phyloP scores from a whole-genome alignment of 805 yeast genomes.

The Brettanomyces sp. region DNA sequence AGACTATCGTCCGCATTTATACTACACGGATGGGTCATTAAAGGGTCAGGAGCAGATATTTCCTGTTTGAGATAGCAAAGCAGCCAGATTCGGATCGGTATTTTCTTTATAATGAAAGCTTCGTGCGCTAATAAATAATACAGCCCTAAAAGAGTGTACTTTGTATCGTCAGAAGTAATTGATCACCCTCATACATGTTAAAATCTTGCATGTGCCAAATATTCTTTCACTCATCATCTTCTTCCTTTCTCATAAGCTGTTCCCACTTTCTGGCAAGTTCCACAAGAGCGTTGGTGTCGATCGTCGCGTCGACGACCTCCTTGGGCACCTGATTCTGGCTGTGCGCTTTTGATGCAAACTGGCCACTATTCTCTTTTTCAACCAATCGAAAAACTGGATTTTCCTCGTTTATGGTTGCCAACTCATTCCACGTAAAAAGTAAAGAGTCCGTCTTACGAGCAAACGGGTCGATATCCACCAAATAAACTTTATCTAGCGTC shows the following conservation, averaged over 20 bases:
- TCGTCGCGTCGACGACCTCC: slow-evolving; percentile 79
- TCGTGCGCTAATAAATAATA: too few species aligned
- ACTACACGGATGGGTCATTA: slow-evolving; percentile 32
- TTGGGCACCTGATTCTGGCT: slow-evolving; percentile 87
- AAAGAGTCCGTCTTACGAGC: slow-evolving; percentile 68
- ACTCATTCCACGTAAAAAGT: slow-evolving; percentile 78
- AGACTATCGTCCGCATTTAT: slow-evolving; percentile 39
- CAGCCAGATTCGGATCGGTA: too few species aligned
- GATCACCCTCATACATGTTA: too few species aligned
- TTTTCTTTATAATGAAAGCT: too few species aligned
- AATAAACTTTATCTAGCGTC: slow-evolving; percentile 53
- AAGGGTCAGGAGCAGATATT: slow-evolving; percentile 35
- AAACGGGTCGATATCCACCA: slow-evolving; percentile 86
- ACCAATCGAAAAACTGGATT: slow-evolving; percentile 56
- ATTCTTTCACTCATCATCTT: slow-evolving; percentile 6
- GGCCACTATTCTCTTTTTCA: slow-evolving; percentile 56
- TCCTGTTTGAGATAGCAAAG: slow-evolving; percentile 25
- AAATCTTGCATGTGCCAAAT: too few species aligned
- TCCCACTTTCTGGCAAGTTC: slow-evolving; percentile 59
- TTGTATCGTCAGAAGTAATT: too few species aligned
- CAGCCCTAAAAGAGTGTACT: too few species aligned
- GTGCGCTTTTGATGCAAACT: slow-evolving; percentile 75
- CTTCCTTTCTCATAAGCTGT: slow-evolving; percentile 13
- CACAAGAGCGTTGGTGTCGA: slow-evolving; percentile 59
- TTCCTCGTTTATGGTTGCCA: slow-evolving; percentile 29